phyloP scores from a whole-genome alignment of 2,329 filamentous ascomycete genomes.

The Myriosclerotinia curreyana region DNA sequence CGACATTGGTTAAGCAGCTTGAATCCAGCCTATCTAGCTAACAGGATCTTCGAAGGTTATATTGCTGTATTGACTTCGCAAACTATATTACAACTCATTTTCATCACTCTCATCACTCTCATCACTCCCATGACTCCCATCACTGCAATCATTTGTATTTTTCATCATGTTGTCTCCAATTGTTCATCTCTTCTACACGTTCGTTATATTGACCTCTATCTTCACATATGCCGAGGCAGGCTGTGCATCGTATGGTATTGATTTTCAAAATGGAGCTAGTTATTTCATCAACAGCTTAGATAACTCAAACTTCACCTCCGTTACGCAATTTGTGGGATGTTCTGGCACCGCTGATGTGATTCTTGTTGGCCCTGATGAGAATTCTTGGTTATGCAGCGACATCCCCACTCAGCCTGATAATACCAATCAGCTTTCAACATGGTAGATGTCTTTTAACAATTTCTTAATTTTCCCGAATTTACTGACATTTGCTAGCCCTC shows the following conservation, averaged over 20 bases:
- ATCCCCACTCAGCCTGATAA: slow-evolving; percentile 13
- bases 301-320: slow-evolving; percentile 17
- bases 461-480: not conserved
- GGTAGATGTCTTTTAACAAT: not conserved
- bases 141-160: slow-evolving; percentile 5
- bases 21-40: not conserved
- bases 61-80: slow-evolving; percentile 13
- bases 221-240: slow-evolving; percentile 16
- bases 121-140: not conserved
- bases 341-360: slow-evolving; percentile 17
- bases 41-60: not conserved
- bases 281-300: slow-evolving; percentile 20
- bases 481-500: slow-evolving; percentile 1
- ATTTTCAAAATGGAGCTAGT: slow-evolving; percentile 19
- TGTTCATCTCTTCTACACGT: slow-evolving; percentile 4
- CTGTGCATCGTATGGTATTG: slow-evolving; percentile 20
- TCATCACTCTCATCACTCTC: not conserved
- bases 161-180: slow-evolving; percentile 21
- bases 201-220: slow-evolving; percentile 16
- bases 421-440: slow-evolving; percentile 16
- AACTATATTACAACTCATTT: not conserved
- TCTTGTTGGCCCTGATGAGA: slow-evolving; percentile 17
- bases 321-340: slow-evolving; percentile 19
- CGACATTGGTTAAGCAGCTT: not conserved
- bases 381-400: slow-evolving; percentile 19